A percentile compares a stretch with the other conserved stretches of the same genome.
phyloP scores from a whole-genome alignment of 768 basidiomycete species.

The Amanita rubescens region DNA sequence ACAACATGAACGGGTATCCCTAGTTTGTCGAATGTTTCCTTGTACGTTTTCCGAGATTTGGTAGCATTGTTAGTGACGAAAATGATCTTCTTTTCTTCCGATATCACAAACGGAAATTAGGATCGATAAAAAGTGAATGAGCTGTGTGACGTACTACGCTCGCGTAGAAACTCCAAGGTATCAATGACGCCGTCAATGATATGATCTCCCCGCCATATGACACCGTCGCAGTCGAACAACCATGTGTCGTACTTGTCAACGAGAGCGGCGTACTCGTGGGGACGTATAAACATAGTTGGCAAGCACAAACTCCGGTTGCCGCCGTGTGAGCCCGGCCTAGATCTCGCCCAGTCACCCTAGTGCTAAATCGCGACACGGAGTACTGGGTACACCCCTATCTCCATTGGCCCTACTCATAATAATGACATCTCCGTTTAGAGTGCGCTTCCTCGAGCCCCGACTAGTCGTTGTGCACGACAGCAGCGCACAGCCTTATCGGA shows the following conservation, averaged over 20 bases:
- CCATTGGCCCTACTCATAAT: too few relatives aligned
- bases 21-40: constrained; percentile 84
- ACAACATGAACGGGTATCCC: constrained; percentile 83
- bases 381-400: too few relatives aligned
- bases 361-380: too few relatives aligned
- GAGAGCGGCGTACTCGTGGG: constrained; percentile 39
- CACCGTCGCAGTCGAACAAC: constrained; percentile 96
- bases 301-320: constrained; percentile 30
- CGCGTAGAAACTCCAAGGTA: constrained; percentile 65
- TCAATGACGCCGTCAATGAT: constrained; percentile 73
- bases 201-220: constrained; percentile 82
- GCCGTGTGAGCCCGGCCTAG: too few relatives aligned
- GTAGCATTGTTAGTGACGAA: constrained; percentile 98
- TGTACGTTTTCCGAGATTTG: constrained; percentile 84
- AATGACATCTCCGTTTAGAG: too few relatives aligned
- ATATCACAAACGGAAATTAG: not conserved
- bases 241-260: constrained; percentile 81
- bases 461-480: too few relatives aligned
- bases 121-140: not conserved
- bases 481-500: too few relatives aligned
- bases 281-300: constrained; percentile 7
- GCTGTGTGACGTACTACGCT: constrained; percentile 46
- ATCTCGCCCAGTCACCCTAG: too few relatives aligned
- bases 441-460: too few relatives aligned
- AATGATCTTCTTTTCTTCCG: constrained; percentile 78